Conservation (phyloP, 1,139 yeast genomes). For the Candida sanyaensis region DNA sequence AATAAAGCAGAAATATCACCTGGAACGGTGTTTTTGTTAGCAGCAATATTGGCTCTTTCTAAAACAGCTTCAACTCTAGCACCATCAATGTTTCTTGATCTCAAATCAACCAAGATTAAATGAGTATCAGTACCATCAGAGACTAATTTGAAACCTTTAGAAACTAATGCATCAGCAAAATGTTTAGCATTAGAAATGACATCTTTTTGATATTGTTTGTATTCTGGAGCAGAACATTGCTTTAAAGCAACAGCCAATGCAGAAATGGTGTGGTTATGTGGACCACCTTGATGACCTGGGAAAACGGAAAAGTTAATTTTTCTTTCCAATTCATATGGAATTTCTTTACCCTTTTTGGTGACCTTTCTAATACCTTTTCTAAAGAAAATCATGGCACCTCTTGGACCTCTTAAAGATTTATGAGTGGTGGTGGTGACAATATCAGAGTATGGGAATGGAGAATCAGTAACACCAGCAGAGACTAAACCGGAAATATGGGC, state of each 20-base stretch:
- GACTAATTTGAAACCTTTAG: conserved; percentile 75
- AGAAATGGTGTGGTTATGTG: conserved; percentile 96
- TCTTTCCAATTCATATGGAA: conserved; percentile 81
- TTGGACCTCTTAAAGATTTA: conserved; percentile 96
- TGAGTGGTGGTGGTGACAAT: conserved; percentile 97
- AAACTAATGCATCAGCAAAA: conserved; percentile 69
- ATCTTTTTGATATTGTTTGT: conserved; percentile 78
- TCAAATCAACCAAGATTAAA: conserved; percentile 81
- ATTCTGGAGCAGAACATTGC: conserved; percentile 86
- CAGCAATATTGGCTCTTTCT: conserved; percentile 89
- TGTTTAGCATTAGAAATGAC: conserved; percentile 79
- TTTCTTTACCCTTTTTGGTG: conserved; percentile 86
- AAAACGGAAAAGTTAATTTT: conserved; percentile 93
- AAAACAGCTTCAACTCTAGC: conserved; percentile 92
- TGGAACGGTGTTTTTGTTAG: conserved; percentile 94
- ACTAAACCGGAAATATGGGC: conserved; percentile 96
- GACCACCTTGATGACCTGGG: conserved; percentile 99
- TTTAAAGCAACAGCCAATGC: conserved; percentile 93
- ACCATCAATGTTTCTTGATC: conserved; percentile 88
- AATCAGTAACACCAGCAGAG: conserved; percentile 88
- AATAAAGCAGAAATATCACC: conserved; percentile 94
- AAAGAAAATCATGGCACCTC: conserved; percentile 98
- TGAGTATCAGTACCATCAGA: conserved; percentile 96
- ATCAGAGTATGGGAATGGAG: conserved; percentile 94
- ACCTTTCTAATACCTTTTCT: conserved; percentile 88